Percentiles rank a stretch among this genome's conserved stretches.
These are phyloP conservation scores for Fusarium haematococcum DNA, from an alignment of 2,329 filamentous ascomycete species.

Conservation along the genomic window DNA sequence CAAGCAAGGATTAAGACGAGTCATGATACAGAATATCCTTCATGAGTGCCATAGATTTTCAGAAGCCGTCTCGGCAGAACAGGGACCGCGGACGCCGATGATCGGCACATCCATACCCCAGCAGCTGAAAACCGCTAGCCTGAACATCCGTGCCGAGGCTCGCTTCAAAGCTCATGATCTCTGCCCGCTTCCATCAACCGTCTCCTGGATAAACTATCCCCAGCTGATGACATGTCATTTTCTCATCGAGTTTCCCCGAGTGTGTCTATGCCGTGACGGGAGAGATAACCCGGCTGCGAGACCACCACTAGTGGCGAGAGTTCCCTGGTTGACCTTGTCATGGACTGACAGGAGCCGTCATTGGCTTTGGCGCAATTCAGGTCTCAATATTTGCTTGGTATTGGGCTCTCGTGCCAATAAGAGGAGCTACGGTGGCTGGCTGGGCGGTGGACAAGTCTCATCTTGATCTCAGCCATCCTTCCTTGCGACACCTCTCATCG, in stretches of 20 bases:
- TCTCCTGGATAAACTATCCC: neutral
- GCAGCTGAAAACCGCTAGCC: neutral
- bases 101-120: neutral
- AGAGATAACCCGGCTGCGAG: neutral
- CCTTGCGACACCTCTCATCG: neutral
- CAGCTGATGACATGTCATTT: neutral
- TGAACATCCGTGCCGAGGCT: slow-evolving; percentile 24
- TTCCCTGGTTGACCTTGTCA: slow-evolving; percentile 12
- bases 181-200: neutral
- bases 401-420: slow-evolving; percentile 6
- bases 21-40: neutral
- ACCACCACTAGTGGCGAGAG: neutral
- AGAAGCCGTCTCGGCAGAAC: neutral
- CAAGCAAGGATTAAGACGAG: neutral
- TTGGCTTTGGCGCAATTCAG: slow-evolving; percentile 14
- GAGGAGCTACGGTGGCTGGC: neutral
- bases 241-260: neutral
- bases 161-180: slow-evolving; percentile 7
- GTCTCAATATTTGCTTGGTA: neutral
- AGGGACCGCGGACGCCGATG: neutral
- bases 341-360: slow-evolving; percentile 21
- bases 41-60: neutral
- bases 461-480: neutral
- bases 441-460: neutral
- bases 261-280: neutral